These are phyloP conservation scores for Colletotrichum spinosum DNA, from an alignment of 2,329 filamentous ascomycete genomes.

Conservation along the genomic window DNA sequence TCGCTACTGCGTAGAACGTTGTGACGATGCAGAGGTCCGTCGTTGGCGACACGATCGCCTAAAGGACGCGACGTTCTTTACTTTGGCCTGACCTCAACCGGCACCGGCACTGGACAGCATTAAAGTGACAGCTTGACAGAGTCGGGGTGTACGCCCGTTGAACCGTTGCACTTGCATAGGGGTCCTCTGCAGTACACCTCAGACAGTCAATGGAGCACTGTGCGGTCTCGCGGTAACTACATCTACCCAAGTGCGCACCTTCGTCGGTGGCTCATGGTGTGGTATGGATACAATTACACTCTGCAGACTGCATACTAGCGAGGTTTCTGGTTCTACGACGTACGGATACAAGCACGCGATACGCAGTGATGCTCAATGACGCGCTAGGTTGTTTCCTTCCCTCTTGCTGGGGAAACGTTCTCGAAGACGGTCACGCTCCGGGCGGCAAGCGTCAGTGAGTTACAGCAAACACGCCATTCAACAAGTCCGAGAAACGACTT, in stretches of 20 bases:
- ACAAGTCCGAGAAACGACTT: not conserved
- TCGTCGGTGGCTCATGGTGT: slow-evolving; percentile 8
- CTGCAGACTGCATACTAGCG: slow-evolving; percentile 8
- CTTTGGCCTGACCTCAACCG: no score
- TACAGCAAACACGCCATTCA: slow-evolving; percentile 23
- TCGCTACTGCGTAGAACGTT: not conserved
- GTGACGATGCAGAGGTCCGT: slow-evolving; percentile 9
- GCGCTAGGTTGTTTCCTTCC: slow-evolving; percentile 13
- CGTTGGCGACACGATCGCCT: no score
- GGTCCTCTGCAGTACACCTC: not conserved
- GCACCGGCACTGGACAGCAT: no score
- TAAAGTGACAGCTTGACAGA: no score
- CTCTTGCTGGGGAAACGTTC: slow-evolving; percentile 6
- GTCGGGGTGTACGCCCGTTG: slow-evolving; percentile 7
- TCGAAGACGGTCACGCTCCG: slow-evolving; percentile 5
- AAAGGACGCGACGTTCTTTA: no score
- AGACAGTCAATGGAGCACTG: slow-evolving; percentile 20
- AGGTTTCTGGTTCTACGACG: slow-evolving; percentile 11
- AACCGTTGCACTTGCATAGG: slow-evolving; percentile 8
- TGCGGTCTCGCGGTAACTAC: slow-evolving; percentile 9
- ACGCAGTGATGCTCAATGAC: slow-evolving; percentile 12
- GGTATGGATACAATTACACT: no score
- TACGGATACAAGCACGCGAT: no score
- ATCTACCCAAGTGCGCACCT: not conserved
- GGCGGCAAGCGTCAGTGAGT: not conserved